phyloP scores from a whole-genome alignment of 257 asterid genomes.

The Plectranthus barbatus region DNA sequence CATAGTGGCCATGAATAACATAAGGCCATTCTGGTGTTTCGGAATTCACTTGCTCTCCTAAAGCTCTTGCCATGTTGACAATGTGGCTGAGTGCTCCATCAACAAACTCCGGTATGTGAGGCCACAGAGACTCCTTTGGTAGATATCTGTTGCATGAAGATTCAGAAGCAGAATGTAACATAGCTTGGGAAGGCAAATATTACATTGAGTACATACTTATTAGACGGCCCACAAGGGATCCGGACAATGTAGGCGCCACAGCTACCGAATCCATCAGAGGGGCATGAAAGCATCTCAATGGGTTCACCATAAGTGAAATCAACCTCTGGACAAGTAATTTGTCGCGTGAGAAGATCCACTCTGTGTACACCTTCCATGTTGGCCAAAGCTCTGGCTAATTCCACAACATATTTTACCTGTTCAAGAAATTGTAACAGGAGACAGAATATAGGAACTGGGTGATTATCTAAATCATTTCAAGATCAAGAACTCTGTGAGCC shows the following conservation, averaged over 20 bases:
- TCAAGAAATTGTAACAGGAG: neutral
- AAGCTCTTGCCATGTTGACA: constrained; percentile 46
- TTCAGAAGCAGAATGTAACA: neutral
- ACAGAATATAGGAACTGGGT: neutral
- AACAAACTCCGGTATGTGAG: constrained; percentile 46
- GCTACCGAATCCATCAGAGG: constrained; percentile 46
- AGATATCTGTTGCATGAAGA: constrained; percentile 27
- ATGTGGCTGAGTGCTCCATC: constrained; percentile 59
- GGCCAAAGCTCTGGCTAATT: constrained; percentile 58
- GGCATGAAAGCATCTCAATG: constrained; percentile 60
- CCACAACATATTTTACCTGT: constrained; percentile 63
- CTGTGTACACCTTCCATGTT: constrained; percentile 48
- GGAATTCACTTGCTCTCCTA: constrained; percentile 41
- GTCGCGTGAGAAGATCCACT: constrained; percentile 65
- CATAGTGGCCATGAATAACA: constrained; percentile 66
- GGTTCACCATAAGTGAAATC: constrained; percentile 59
- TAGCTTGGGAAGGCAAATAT: too few relatives aligned
- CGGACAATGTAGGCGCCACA: constrained; percentile 60
- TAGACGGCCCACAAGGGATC: constrained; percentile 54
- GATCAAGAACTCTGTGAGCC: neutral
- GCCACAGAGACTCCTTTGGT: constrained; percentile 58
- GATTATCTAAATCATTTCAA: neutral
- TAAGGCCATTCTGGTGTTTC: constrained; percentile 60
- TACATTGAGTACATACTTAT: constrained; percentile 41
- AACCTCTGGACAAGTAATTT: constrained; percentile 48